Evolutionary conservation across 1,284 basidiomycete species (phyloP), one percentile per base, ranked within the genome.

Genomic region (Caloboletus inedulis): DNA sequence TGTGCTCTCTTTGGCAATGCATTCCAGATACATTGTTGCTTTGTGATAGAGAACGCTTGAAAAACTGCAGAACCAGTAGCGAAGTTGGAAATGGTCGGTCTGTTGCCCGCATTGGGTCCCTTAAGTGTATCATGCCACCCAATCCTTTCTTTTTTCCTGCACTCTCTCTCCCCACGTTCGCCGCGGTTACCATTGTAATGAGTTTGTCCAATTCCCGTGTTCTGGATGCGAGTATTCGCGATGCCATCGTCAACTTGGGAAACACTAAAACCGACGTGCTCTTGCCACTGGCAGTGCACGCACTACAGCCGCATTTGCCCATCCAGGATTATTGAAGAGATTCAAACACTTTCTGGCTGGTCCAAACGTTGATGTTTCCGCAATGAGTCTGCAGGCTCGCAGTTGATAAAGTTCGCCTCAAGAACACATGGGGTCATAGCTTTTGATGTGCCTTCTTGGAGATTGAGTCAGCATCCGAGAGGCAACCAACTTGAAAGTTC

Each of bases 221-320:
- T 18, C 27, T 57, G 27, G 55, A 57, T 18, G 55, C 55, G 10
- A 57, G 55, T 43, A 57, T 56, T 18, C 55, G 46, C 13, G 55
- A 57, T 36, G 53, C 59, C 7, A 59, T 36, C 16, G 16, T 3
- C 53, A 43, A 46, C 43, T 18, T 57, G 55, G 46, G 16, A 14
- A 39, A 56, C 53, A 33, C 39, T 23, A 88, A 87, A 65, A 83
- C 77, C 14, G 82, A 84, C 56, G 76, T 87, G 37, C 71, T 87
- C 41, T 66, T 23, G 23, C 23, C n/a, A n/a, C n/a, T n/a, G n/a
- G n/a, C n/a, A n/a, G n/a, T 87, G 42, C 80, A 82, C 54, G 84
- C 82, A 7, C 76, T 86, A 68, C 73, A 76, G 23, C 23, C n/a
- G 49, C 78, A 76, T 55, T 69, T 85, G 18, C 72, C 74, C 21